phyloP scores from a whole-genome alignment of 2,329 filamentous ascomycete species.

The Claviceps maximensis region DNA sequence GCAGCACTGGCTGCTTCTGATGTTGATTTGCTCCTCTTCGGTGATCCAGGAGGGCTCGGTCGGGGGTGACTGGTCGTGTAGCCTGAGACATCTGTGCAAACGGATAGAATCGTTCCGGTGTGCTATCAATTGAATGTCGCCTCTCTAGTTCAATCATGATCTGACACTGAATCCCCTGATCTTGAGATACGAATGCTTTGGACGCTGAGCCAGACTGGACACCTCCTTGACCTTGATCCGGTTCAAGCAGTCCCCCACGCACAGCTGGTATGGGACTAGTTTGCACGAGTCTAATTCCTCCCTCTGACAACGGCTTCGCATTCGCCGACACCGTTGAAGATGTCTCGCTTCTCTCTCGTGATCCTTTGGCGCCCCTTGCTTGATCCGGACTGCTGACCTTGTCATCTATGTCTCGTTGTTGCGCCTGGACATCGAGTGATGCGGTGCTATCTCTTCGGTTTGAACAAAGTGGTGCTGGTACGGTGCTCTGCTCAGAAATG shows the following conservation, averaged over 20 bases:
- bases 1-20: constrained; percentile 5
- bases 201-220: not conserved
- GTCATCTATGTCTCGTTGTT: not conserved
- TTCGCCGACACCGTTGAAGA: not conserved
- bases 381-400: not conserved
- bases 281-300: constrained; percentile 4
- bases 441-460: not conserved
- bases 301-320: not conserved
- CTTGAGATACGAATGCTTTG: not conserved
- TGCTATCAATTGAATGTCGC: constrained; percentile 8
- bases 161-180: constrained; percentile 5
- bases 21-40: not conserved
- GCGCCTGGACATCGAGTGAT: not conserved
- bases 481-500: not conserved
- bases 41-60: not conserved
- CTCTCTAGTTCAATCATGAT: not conserved
- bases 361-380: not conserved
- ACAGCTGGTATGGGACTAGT: not conserved
- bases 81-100: not conserved
- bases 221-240: not conserved
- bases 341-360: not conserved
- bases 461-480: not conserved
- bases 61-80: not conserved
- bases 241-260: not conserved
- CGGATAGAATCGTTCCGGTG: constrained; percentile 15